Evolutionary conservation across 768 basidiomycete species (phyloP).

Genomic region (Pleurotus giganteus): DNA sequence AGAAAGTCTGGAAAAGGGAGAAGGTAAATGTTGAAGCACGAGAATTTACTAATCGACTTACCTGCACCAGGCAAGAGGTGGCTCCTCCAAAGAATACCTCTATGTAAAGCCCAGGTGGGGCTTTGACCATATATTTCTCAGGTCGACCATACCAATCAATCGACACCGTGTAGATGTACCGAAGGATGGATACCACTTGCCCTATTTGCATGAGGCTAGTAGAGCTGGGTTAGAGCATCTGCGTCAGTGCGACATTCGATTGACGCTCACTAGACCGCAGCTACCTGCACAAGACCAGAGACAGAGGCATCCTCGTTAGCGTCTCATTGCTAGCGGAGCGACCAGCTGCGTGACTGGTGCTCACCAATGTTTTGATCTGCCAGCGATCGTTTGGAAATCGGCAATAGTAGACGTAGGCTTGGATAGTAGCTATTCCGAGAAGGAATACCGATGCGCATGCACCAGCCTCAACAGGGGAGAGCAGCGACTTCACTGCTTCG

Average conservation of each 20-base stretch:
- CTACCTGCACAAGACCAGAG: background rate
- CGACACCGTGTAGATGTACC: slow-evolving; percentile 28
- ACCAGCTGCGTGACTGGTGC: background rate
- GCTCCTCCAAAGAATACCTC: slow-evolving; percentile 24
- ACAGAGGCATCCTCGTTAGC: too few species aligned
- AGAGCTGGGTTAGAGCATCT: background rate
- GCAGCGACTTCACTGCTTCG: background rate
- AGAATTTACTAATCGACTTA: background rate
- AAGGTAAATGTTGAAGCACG: background rate
- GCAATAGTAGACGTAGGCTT: background rate
- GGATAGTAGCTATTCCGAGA: background rate
- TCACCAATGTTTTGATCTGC: slow-evolving; percentile 1
- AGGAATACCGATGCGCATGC: background rate
- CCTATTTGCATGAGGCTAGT: slow-evolving; percentile 24
- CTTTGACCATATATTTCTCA: slow-evolving; percentile 17
- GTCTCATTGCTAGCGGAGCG: background rate
- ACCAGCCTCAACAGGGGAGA: background rate
- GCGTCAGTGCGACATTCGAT: background rate
- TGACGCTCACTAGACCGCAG: background rate
- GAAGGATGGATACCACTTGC: slow-evolving; percentile 24
- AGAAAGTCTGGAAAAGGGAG: slow-evolving; percentile 19
- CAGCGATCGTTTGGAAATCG: background rate
- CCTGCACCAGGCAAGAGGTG: slow-evolving; percentile 29
- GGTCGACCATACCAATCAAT: slow-evolving; percentile 23
- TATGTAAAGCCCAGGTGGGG: slow-evolving; percentile 17